Evolutionary conservation across 345 rosid genomes (phyloP).

Genomic region (Linum lewisii): DNA sequence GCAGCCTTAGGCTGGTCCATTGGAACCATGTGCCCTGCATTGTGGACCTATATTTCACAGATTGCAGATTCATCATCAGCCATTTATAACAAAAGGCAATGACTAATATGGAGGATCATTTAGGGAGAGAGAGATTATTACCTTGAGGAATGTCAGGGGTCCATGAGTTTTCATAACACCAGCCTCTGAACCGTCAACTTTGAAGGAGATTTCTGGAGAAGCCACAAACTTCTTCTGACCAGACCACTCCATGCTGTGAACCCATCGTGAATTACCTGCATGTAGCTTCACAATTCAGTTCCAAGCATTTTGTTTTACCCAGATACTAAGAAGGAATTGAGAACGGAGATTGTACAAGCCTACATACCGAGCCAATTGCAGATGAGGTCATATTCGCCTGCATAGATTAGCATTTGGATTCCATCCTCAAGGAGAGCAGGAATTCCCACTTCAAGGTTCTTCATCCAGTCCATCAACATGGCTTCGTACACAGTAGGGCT

Average conservation of each 20-base stretch:
- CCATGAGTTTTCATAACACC: conserved; percentile 66
- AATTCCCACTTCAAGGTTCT: conserved; percentile 86
- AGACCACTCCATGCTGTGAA: conserved; percentile 96
- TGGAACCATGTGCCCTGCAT: conserved; percentile 99
- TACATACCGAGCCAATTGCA: conserved; percentile 96
- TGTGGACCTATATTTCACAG: conserved; percentile 39
- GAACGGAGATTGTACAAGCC: conserved; percentile 6
- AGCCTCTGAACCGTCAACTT: conserved; percentile 69
- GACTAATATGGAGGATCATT: not conserved
- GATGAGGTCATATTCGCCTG: conserved; percentile 98
- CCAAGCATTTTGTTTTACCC: no score
- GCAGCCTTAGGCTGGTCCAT: conserved; percentile 97
- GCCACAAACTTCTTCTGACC: conserved; percentile 56
- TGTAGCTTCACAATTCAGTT: not conserved
- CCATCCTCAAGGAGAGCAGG: conserved; percentile 93
- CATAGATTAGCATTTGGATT: conserved; percentile 77
- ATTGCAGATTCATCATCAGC: conserved; percentile 11
- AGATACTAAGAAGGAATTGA: no score
- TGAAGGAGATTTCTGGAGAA: conserved; percentile 56
- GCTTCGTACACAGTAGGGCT: conserved; percentile 76
- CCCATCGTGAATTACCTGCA: conserved; percentile 98
- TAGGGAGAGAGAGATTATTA: conserved; percentile 16
- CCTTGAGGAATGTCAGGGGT: conserved; percentile 90
- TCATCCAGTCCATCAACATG: conserved; percentile 94
- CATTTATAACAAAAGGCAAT: not conserved